Conservation (phyloP, 148 eudicot genomes). For the Camellia japonica region DNA sequence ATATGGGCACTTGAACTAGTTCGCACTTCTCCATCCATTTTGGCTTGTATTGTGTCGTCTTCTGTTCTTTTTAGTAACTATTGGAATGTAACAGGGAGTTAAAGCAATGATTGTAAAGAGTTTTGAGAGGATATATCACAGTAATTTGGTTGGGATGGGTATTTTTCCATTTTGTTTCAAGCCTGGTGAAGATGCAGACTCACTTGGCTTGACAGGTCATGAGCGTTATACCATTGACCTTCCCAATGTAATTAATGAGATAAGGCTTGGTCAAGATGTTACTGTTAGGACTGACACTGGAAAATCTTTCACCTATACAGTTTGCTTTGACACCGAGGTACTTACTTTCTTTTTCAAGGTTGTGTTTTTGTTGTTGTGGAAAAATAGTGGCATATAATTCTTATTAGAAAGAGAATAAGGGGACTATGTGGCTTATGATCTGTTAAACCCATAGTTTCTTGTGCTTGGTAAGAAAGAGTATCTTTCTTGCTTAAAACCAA, state of each 20-base stretch:
- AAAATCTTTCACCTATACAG: slow-evolving; percentile 44
- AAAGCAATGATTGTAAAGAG: slow-evolving; percentile 49
- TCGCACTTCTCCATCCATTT: background rate
- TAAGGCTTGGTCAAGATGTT: slow-evolving; percentile 50
- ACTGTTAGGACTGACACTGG: slow-evolving; percentile 38
- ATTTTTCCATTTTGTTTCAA: slow-evolving; percentile 50
- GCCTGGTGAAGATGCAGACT: slow-evolving; percentile 48
- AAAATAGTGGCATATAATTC: background rate
- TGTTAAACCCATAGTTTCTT: background rate
- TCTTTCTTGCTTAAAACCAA: no score
- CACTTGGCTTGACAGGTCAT: slow-evolving; percentile 44
- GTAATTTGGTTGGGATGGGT: slow-evolving; percentile 55
- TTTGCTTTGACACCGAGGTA: slow-evolving; percentile 51
- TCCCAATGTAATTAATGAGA: slow-evolving; percentile 35
- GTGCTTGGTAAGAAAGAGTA: background rate
- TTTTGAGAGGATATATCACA: slow-evolving; percentile 49
- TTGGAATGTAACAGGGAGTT: slow-evolving; percentile 31
- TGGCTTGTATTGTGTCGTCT: background rate
- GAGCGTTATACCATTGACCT: slow-evolving; percentile 50
- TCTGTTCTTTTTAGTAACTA: background rate
- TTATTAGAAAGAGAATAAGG: background rate
- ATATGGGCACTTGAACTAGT: background rate
- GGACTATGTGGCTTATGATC: background rate
- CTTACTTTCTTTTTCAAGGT: background rate
- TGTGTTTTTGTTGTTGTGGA: background rate